A percentile compares a stretch with the other conserved stretches of the same genome.
These are phyloP conservation scores for Backusella tarrabulga DNA, from an alignment of 192 early-diverging fungal genomes.

Conservation along the genomic window DNA sequence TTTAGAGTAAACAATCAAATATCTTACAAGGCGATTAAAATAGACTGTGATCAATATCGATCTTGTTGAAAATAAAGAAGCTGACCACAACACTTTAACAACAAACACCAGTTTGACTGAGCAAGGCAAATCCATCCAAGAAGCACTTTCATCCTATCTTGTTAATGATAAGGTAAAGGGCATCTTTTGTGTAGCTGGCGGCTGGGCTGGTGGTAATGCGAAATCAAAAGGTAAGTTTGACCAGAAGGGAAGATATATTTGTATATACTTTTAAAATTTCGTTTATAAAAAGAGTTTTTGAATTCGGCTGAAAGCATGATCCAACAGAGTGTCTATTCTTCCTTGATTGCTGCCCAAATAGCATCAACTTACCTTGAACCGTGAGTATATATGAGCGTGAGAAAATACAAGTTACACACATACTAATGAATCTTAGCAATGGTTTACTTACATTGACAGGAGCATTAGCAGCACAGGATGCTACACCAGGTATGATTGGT, in stretches of 20 bases:
- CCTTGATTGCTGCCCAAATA: constrained; percentile 80
- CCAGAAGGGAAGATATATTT: neutral
- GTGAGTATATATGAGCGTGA: constrained; percentile 43
- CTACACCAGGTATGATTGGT: constrained; percentile 81
- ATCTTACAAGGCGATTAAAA: neutral
- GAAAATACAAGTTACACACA: neutral
- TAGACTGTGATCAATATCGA: constrained; percentile 82
- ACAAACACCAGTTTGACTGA: constrained; percentile 45
- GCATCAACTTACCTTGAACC: constrained; percentile 70
- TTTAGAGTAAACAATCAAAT: neutral
- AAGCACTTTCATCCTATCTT: constrained; percentile 37
- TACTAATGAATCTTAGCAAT: constrained; percentile 31
- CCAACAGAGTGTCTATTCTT: constrained; percentile 79
- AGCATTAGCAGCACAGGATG: constrained; percentile 65
- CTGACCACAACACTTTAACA: constrained; percentile 70
- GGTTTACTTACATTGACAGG: constrained; percentile 84
- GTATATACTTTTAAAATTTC: neutral
- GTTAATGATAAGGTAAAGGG: constrained; percentile 64
- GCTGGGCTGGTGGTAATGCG: constrained; percentile 92
- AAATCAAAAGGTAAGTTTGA: constrained; percentile 48
- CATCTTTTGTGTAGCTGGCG: constrained; percentile 92
- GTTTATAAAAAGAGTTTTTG: constrained; percentile 52
- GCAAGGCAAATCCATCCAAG: constrained; percentile 59
- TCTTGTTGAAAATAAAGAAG: constrained; percentile 67
- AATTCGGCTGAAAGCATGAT: constrained; percentile 72